These are phyloP conservation scores for Aspergillus thermomutatus DNA, from an alignment of 2,329 filamentous ascomycete genomes.

Conservation along the genomic window DNA sequence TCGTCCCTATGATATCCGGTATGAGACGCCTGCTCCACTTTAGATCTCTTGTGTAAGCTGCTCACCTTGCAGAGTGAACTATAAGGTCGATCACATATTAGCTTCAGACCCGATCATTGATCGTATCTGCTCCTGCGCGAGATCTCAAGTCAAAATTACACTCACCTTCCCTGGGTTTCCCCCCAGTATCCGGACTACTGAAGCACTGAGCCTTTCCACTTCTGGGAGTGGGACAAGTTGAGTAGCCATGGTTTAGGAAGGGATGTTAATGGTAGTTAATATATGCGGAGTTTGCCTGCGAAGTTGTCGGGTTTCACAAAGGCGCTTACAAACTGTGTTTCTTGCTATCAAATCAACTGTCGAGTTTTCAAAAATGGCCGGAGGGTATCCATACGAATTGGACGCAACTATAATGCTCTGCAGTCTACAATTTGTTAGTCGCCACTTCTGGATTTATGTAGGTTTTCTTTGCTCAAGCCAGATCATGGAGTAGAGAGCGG, in stretches of 20 bases:
- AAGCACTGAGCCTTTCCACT: constrained; percentile 72
- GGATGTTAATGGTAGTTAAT: neutral
- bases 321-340: neutral
- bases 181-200: constrained; percentile 78
- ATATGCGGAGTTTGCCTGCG: neutral
- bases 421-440: neutral
- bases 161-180: constrained; percentile 81
- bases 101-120: neutral
- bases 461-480: neutral
- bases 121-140: neutral
- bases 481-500: neutral
- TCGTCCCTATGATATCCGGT: constrained; percentile 59
- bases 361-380: neutral
- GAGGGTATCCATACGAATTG: neutral
- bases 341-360: neutral
- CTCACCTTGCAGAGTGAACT: constrained; percentile 60
- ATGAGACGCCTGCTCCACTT: neutral
- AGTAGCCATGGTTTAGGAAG: constrained; percentile 50
- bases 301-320: neutral
- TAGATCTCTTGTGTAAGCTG: neutral
- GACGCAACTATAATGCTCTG: neutral
- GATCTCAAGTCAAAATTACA: neutral
- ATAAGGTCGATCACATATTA: constrained; percentile 1
- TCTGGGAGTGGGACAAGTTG: constrained; percentile 65
- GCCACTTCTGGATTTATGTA: neutral